A percentile compares a stretch with the other conserved stretches of the same genome.
Evolutionary conservation across 1,284 basidiomycete genomes (phyloP).

Genomic region (Puccinia horiana): DNA sequence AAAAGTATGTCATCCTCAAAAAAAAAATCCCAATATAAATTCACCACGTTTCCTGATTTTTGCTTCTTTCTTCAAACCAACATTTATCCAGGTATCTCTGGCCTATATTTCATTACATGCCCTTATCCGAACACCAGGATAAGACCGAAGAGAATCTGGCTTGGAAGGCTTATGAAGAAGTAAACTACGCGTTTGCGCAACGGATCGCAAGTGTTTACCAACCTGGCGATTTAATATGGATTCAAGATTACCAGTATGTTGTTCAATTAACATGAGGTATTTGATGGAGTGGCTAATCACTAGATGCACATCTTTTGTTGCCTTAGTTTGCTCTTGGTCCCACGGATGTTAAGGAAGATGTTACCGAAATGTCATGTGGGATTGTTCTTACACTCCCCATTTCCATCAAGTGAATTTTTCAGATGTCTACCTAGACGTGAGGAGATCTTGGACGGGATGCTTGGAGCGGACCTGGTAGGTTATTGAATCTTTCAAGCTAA

Average conservation of each 20-base stretch:
- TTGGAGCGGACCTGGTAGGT: constrained; percentile 91
- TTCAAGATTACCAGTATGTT: constrained; percentile 68
- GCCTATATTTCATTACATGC: constrained; percentile 97
- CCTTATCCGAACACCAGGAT: constrained; percentile 61
- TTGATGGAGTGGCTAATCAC: not conserved
- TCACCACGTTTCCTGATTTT: not conserved
- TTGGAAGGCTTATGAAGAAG: constrained; percentile 80
- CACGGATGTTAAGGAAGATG: constrained; percentile 76
- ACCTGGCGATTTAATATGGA: constrained; percentile 76
- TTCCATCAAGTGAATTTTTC: constrained; percentile 95
- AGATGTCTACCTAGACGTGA: constrained; percentile 84
- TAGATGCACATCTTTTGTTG: not conserved
- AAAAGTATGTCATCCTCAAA: constrained; percentile 71
- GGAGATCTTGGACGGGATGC: constrained; percentile 96
- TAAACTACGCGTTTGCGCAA: constrained; percentile 81
- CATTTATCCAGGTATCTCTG: constrained; percentile 71
- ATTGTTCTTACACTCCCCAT: constrained; percentile 94
- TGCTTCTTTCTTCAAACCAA: constrained; percentile 41
- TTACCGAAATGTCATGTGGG: constrained; percentile 77
- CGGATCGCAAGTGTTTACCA: constrained; percentile 73
- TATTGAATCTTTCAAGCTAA: constrained; percentile 57
- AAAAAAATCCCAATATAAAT: not conserved
- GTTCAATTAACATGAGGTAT: not conserved
- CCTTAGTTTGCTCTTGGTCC: constrained; percentile 75
- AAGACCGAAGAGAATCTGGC: constrained; percentile 75